Conservation (phyloP, 208 protist genomes). For the Trypanosoma conorhini region DNA sequence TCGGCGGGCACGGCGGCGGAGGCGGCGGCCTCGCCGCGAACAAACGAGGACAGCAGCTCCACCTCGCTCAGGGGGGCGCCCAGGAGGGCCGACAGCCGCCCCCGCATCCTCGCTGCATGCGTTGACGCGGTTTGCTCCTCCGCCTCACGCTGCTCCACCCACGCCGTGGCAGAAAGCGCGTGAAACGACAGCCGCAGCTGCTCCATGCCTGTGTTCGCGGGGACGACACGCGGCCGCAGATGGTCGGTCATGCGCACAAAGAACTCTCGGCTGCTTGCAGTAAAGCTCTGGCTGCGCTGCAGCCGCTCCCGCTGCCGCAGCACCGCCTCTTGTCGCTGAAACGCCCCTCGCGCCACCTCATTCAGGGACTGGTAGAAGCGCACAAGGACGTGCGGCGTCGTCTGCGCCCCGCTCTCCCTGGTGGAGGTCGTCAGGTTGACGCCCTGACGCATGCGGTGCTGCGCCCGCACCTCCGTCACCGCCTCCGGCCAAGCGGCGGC, state of each 20-base stretch:
- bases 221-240: conserved; percentile 33
- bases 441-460: conserved; percentile 41
- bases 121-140: background rate
- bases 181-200: conserved; percentile 27
- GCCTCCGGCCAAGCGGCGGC: conserved; percentile 45
- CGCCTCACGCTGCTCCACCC: conserved; percentile 11
- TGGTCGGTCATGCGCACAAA: conserved; percentile 35
- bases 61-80: conserved; percentile 43
- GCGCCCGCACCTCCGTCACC: conserved; percentile 27
- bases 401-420: background rate
- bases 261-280: conserved; percentile 20
- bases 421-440: conserved; percentile 25
- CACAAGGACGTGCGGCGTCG: conserved; percentile 29
- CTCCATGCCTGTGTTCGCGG: conserved; percentile 32
- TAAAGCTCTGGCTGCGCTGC: conserved; percentile 27
- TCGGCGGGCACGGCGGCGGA: too few relatives aligned
- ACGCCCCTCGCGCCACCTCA: conserved; percentile 29
- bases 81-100: conserved; percentile 40
- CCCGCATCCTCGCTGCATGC: conserved; percentile 1
- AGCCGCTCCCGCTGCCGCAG: conserved; percentile 22
- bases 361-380: conserved; percentile 43
- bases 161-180: background rate
- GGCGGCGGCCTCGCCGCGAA: conserved; percentile 11
- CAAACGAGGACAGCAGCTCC: conserved; percentile 21
- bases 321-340: background rate